Evolutionary conservation across 208 protist genomes (phyloP).

Genomic region (Leishmania gerbilli): DNA sequence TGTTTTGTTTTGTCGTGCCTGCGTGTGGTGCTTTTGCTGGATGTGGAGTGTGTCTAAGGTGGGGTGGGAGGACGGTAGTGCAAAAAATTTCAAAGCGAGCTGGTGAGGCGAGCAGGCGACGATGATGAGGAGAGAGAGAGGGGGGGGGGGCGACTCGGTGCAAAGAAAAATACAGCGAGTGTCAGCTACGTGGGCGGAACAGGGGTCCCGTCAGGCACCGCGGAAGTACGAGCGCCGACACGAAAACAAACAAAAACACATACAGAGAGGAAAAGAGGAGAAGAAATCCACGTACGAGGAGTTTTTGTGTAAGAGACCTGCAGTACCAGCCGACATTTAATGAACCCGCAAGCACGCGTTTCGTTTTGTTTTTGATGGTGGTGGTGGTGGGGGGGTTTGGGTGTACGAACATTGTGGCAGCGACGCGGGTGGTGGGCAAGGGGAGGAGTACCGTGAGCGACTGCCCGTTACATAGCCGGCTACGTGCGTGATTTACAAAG

Average conservation of each 20-base stretch:
- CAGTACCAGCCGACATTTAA: conserved; percentile 2
- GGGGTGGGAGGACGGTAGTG: neutral
- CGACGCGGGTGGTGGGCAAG: neutral
- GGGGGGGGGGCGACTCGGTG: neutral
- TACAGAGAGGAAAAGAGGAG: conserved; percentile 3
- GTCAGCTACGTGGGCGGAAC: neutral
- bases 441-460: neutral
- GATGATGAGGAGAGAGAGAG: neutral
- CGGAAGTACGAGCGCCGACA: neutral
- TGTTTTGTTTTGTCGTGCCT: neutral
- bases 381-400: neutral
- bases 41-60: neutral
- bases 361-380: too few relatives aligned
- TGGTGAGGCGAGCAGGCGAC: neutral
- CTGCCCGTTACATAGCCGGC: neutral
- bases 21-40: neutral
- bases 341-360: too few relatives aligned
- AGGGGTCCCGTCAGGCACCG: neutral
- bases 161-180: neutral
- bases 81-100: neutral
- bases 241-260: neutral
- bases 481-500: neutral
- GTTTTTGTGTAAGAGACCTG: neutral
- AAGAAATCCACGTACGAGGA: neutral
- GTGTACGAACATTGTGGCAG: neutral